phyloP scores from a whole-genome alignment of 352 stramenopile species.

The Phytophthora macrochlamydospora region DNA sequence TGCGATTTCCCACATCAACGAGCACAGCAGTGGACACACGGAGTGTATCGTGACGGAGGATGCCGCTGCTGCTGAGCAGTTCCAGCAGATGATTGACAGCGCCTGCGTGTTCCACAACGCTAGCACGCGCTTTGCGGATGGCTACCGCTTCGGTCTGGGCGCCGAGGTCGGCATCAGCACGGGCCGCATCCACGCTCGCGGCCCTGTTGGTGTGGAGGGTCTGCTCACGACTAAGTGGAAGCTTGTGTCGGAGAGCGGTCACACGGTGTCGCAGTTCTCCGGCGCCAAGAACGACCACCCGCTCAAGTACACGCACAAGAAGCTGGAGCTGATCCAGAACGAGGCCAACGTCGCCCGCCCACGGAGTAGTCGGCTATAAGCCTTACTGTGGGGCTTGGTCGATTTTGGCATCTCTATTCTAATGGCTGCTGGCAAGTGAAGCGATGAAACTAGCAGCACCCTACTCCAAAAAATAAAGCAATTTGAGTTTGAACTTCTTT shows the following conservation, averaged over 20 bases:
- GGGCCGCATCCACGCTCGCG: constrained; percentile 96
- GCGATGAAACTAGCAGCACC: constrained; percentile 9
- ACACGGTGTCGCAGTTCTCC: constrained; percentile 81
- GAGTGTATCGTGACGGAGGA: constrained; percentile 97
- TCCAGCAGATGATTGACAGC: constrained; percentile 92
- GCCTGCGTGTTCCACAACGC: constrained; percentile 99
- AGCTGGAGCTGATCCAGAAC: constrained; percentile 72
- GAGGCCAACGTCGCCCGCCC: constrained; percentile 63
- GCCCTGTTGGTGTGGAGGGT: constrained; percentile 96
- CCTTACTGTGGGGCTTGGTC: no score
- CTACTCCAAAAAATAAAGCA: constrained; percentile 14
- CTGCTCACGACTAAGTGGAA: constrained; percentile 99
- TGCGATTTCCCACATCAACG: constrained; percentile 96
- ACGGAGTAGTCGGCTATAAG: constrained; percentile 76
- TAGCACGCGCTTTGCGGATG: constrained; percentile 95
- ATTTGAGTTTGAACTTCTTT: constrained; percentile 13
- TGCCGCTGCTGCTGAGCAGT: constrained; percentile 64
- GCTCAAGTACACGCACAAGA: constrained; percentile 82
- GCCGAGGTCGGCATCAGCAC: constrained; percentile 98
- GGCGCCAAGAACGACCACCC: constrained; percentile 37
- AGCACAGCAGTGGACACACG: constrained; percentile 96
- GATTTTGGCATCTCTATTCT: constrained; percentile 2
- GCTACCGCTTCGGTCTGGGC: constrained; percentile 97
- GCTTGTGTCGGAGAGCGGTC: constrained; percentile 84
- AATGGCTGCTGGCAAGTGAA: constrained; percentile 4